Conservation (phyloP, 495 filamentous ascomycete genomes). For the Penicillium argentinense region DNA sequence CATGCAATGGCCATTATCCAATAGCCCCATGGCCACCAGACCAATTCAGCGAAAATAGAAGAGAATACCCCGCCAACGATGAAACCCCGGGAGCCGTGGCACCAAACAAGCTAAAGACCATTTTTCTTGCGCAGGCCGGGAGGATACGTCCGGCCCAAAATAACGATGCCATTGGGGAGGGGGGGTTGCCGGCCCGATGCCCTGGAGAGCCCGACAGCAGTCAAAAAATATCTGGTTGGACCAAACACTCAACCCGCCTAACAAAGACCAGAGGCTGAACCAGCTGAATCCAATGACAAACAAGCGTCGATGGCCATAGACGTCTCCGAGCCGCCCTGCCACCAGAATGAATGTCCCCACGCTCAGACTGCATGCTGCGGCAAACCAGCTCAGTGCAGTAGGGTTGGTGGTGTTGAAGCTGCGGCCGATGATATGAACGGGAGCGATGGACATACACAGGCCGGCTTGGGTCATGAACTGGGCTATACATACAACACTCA, state of each 20-base stretch:
- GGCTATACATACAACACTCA: slow-evolving; percentile 42
- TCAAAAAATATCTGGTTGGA: slow-evolving; percentile 39
- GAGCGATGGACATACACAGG: slow-evolving; percentile 37
- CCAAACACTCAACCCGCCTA: slow-evolving; percentile 52
- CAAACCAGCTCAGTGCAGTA: slow-evolving; percentile 47
- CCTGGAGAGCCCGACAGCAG: slow-evolving; percentile 48
- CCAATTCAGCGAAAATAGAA: slow-evolving; percentile 47
- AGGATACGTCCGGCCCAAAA: slow-evolving; percentile 43
- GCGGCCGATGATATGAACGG: slow-evolving; percentile 45
- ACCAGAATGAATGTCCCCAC: slow-evolving; percentile 66
- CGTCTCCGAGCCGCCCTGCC: slow-evolving; percentile 62
- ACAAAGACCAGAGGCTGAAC: slow-evolving; percentile 59
- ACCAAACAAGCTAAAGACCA: slow-evolving; percentile 62
- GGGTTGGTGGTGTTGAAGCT: slow-evolving; percentile 42
- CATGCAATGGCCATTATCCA: slow-evolving; percentile 56
- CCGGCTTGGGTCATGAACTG: slow-evolving; percentile 47
- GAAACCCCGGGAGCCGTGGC: slow-evolving; percentile 57
- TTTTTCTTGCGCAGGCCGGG: slow-evolving; percentile 55
- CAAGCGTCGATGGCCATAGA: slow-evolving; percentile 61
- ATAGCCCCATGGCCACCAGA: slow-evolving; percentile 65
- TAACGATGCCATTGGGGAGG: slow-evolving; percentile 50
- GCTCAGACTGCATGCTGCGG: slow-evolving; percentile 53
- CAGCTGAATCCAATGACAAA: slow-evolving; percentile 62
- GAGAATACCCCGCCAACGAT: slow-evolving; percentile 52
- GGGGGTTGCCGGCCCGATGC: slow-evolving; percentile 52